A percentile compares a stretch with the other conserved stretches of the same genome.
Evolutionary conservation across 139 green algal genomes (phyloP).

Genomic region (Limnomonas spitsbergensis): DNA sequence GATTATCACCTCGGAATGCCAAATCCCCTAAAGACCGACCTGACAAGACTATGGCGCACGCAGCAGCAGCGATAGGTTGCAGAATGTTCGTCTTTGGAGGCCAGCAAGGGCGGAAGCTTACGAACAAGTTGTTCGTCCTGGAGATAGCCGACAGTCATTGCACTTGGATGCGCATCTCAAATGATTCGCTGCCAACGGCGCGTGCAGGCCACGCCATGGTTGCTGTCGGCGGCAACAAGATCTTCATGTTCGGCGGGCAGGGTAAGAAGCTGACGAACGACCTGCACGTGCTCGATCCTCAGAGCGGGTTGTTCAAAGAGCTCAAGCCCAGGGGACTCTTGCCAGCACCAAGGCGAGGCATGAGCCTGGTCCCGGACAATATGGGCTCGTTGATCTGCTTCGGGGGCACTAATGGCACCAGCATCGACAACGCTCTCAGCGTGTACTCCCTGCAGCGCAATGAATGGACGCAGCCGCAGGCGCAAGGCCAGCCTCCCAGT

Average conservation of each 20-base stretch:
- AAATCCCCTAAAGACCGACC: not conserved
- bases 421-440: slow-evolving; percentile 35
- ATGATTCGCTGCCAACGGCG: slow-evolving; percentile 13
- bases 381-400: slow-evolving; percentile 47
- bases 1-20: not conserved
- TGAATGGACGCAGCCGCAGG: slow-evolving; percentile 28
- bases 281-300: slow-evolving; percentile 35
- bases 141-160: slow-evolving; percentile 31
- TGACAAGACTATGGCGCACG: not conserved
- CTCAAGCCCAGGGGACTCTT: slow-evolving; percentile 15
- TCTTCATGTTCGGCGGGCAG: slow-evolving; percentile 54
- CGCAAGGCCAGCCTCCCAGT: slow-evolving; percentile 26
- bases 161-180: slow-evolving; percentile 24
- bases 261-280: slow-evolving; percentile 53
- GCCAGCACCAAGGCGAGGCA: slow-evolving; percentile 35
- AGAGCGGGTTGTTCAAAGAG: slow-evolving; percentile 13
- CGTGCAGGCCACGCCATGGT: slow-evolving; percentile 34
- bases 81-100: slow-evolving; percentile 16
- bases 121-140: slow-evolving; percentile 35
- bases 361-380: slow-evolving; percentile 41
- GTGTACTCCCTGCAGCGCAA: slow-evolving; percentile 36
- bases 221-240: slow-evolving; percentile 18
- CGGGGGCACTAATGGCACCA: slow-evolving; percentile 34
- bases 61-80: not conserved
- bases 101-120: slow-evolving; percentile 34